These are phyloP conservation scores for Geranium rotundifolium DNA, from an alignment of 345 rosid species.

Conservation along the genomic window DNA sequence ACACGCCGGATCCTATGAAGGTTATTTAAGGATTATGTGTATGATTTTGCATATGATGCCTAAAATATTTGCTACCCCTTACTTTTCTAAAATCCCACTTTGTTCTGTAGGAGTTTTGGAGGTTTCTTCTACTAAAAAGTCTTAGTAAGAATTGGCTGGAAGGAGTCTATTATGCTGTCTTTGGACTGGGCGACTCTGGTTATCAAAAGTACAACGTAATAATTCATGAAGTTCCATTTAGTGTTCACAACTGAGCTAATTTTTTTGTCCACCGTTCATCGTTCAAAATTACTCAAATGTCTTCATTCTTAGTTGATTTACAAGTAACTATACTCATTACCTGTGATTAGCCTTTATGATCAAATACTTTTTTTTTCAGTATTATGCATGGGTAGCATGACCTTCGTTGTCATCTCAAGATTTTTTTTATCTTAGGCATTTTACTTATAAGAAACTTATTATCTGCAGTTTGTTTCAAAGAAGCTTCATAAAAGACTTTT, in stretches of 20 bases:
- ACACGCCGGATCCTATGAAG: constrained; percentile 82
- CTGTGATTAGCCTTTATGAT: no score
- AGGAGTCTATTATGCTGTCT: constrained; percentile 61
- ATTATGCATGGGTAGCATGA: no score
- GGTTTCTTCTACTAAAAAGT: constrained; percentile 62
- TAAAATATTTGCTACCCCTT: background rate
- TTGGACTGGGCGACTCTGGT: constrained; percentile 90
- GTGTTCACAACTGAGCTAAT: constrained; percentile 3
- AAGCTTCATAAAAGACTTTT: constrained; percentile 81
- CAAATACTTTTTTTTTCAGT: no score
- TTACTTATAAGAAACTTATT: constrained; percentile 3
- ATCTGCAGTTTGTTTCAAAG: constrained; percentile 86
- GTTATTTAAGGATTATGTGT: constrained; percentile 14
- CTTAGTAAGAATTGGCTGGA: constrained; percentile 53
- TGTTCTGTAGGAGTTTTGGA: constrained; percentile 65
- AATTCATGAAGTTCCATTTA: background rate
- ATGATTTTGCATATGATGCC: background rate
- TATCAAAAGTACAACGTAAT: constrained; percentile 79
- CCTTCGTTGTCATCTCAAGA: no score
- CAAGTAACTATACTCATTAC: background rate
- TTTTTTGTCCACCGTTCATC: background rate
- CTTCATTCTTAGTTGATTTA: background rate
- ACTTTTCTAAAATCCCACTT: background rate
- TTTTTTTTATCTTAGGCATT: background rate
- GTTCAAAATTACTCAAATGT: no score